Evolutionary conservation across 2,329 filamentous ascomycete genomes (phyloP), one percentile per base, ranked within the genome.

Genomic region (Beauveria asiatica): DNA sequence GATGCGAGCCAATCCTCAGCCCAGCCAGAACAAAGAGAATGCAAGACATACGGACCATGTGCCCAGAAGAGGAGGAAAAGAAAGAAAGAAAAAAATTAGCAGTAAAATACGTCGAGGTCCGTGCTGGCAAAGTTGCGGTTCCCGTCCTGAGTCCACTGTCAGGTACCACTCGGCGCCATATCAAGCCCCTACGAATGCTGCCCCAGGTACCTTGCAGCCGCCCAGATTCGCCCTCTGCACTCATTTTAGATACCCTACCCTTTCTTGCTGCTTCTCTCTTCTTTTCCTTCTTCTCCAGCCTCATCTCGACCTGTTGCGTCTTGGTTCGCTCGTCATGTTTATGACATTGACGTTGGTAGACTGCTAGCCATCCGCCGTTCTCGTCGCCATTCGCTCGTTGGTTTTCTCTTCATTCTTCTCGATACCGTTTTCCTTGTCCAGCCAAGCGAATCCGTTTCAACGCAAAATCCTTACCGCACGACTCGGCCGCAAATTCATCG

Each of bases 341-440:
- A 70, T 70, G 67, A 66, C 65, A 67, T 69, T 56, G 51, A 57
- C 50, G 55, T 49, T 45, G 45, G 52, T 60, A 27, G 27, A 42
- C 46, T 55, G 52, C 44, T 55, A 48, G 37, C 45, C 33, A 45
- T 56, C 17, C 21, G 19, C 25, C 33, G 25, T 5, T 44, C 33
- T 56, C 33, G 59, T 51, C 33, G 42, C 46, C 56, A 59, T 59
- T 59, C 60, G 60, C 59, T 64, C 60, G 25, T 37, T 54, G 61
- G 55, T 46, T 59, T 49, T 45, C 25, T n/a, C 33, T 60, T 44
- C 21, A 30, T 30, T 45, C 52, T 57, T 55, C 21, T 55, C 30
- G 25, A 25, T 42, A 33, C 33, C 17, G 51, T 54, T 49, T 53
- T 42, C 41, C 44, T 42, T 19, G 6, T 16, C n/a, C 56, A 16